A percentile compares a stretch with the other conserved stretches of the same genome.
Conservation (phyloP, 495 filamentous ascomycete genomes). For the Tuber magnatum region DNA sequence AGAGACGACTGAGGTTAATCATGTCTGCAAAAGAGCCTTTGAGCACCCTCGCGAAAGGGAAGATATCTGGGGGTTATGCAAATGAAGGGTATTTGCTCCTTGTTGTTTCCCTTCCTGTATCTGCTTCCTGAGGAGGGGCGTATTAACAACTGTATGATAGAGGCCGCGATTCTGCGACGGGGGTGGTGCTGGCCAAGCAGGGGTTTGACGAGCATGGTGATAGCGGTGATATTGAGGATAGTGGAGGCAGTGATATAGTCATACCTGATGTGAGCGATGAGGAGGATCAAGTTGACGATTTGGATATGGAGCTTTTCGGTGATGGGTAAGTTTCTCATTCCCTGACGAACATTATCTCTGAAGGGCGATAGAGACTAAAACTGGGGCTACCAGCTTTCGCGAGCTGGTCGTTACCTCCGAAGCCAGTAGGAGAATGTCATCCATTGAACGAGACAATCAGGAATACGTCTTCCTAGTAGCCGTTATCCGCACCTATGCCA, state of each 20-base stretch:
- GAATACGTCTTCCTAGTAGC: neutral
- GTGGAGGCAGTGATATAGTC: neutral
- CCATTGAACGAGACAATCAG: neutral
- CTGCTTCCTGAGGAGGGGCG: neutral
- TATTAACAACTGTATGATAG: neutral
- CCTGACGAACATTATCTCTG: neutral
- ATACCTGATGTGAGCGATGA: neutral
- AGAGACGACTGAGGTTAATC: neutral
- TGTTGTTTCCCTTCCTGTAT: neutral
- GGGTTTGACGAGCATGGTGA: neutral
- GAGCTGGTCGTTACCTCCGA: neutral
- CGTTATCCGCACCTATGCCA: neutral
- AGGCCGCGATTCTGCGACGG: neutral
- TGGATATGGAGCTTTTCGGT: neutral
- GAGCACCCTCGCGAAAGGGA: neutral
- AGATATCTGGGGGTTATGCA: neutral
- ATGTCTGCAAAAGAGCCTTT: neutral
- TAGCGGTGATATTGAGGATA: neutral
- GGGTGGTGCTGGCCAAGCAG: neutral
- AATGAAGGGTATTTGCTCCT: neutral
- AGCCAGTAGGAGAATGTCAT: neutral
- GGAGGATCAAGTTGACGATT: neutral
- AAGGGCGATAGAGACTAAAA: neutral
- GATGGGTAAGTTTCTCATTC: neutral
- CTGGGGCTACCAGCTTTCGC: neutral